Evolutionary conservation across 2,329 filamentous ascomycete genomes (phyloP).

Genomic region (Thielaviopsis ethacetica): DNA sequence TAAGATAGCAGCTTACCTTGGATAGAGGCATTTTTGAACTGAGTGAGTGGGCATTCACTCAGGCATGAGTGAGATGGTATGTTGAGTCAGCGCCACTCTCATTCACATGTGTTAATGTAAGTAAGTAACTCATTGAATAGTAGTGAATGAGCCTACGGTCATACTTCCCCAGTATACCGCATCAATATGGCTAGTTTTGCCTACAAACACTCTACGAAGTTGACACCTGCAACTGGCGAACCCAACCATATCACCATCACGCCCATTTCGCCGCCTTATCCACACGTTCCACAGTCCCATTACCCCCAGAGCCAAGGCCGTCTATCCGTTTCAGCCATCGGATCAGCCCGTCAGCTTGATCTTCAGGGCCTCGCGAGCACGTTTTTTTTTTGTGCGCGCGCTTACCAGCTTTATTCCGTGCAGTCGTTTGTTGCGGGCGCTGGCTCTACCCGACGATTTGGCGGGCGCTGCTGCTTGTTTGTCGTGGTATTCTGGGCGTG

Average conservation of each 20-base stretch:
- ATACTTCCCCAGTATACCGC: too few relatives aligned
- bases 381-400: neutral
- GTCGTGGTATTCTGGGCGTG: neutral
- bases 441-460: too few relatives aligned
- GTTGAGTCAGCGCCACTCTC: neutral
- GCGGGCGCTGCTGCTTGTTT: too few relatives aligned
- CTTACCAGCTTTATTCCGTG: too few relatives aligned
- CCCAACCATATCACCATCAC: neutral
- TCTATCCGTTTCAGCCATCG: neutral
- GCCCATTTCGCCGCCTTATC: neutral
- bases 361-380: neutral
- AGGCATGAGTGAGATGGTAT: neutral
- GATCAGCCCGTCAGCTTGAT: too few relatives aligned
- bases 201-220: neutral
- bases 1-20: too few relatives aligned
- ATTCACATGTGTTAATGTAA: neutral
- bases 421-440: too few relatives aligned
- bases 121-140: neutral
- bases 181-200: neutral
- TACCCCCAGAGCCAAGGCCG: neutral
- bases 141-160: too few relatives aligned
- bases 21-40: neutral
- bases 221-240: neutral
- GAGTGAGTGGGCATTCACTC: neutral
- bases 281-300: too few relatives aligned